Base-by-base conservation (phyloP, 23 red algal species). In the Gracilaria gracilis region DNA sequence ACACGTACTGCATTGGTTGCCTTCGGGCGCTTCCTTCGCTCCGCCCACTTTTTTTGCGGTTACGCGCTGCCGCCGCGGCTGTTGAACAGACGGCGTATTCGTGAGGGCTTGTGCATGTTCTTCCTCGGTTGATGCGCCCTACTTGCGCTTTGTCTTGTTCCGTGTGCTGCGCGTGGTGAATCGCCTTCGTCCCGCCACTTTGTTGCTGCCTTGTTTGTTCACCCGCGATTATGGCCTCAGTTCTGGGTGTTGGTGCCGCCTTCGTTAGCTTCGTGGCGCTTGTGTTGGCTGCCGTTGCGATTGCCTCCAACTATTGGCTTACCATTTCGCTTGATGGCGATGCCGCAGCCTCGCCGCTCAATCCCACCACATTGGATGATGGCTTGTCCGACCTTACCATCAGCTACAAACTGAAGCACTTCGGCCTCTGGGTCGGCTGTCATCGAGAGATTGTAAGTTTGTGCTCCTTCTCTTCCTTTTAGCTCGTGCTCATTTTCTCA, bases 351-450 rank as follows among this genome's bases (percentile, higher is more conserved):
- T 32, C 31, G 16, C 32, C 83, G 20, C 83, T 94, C 53, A 94
- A 94, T 61, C 92, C 92, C 28, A 50, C 80, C 47, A 51, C 53
- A 13, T 35, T 71, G 33, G 87, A 94, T 51, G 61, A 69, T 33
- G 25, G 35, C 33, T 72, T 94, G 11, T 29, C 58, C 50, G 84
- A 64, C 65, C 84, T 88, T 35, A 82, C 66, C 61, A 32, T 77
- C 40, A 24, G 70, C 50, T 94, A 94, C 67, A 61, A 82, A 31
- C 59, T 86, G 28, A 23, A 82, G 16, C 67, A 87, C 61, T 83
- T 88, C 19, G 92, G 92, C 39, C 83, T 94, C 19, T 94, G 92
- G 92, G 83, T 94, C 61, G 82, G 82, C 9, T 94, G 92, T 58
- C 82, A 86, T 38, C 90, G 65, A 49, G 90, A 84, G 32, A n/a